These are phyloP conservation scores for Ramaria rubella DNA, from an alignment of 768 basidiomycete genomes.

Conservation along the genomic window DNA sequence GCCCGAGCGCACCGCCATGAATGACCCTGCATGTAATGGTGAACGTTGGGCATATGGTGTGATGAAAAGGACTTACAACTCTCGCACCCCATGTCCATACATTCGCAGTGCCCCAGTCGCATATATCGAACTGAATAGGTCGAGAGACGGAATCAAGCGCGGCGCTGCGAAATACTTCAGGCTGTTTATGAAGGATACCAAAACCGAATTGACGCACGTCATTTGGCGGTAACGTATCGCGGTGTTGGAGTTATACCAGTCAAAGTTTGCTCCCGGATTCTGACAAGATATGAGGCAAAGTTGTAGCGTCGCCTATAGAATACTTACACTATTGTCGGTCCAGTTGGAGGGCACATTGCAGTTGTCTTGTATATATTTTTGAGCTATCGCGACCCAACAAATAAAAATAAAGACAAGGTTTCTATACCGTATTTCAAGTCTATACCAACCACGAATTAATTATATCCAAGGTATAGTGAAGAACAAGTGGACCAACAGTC, in stretches of 20 bases:
- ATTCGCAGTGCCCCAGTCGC: slow-evolving; percentile 45
- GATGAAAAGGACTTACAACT: slow-evolving; percentile 30
- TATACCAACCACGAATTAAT: background rate
- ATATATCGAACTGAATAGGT: slow-evolving; percentile 45
- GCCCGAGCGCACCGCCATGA: slow-evolving; percentile 29
- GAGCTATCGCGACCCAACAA: background rate
- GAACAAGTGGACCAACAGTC: slow-evolving; percentile 29
- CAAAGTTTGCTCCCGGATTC: slow-evolving; percentile 29
- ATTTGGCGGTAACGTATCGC: slow-evolving; percentile 50
- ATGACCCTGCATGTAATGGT: slow-evolving; percentile 33
- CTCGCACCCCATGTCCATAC: slow-evolving; percentile 56
- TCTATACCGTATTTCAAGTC: slow-evolving; percentile 50
- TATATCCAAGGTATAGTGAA: slow-evolving; percentile 7
- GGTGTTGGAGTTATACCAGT: slow-evolving; percentile 55
- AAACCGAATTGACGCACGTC: slow-evolving; percentile 31
- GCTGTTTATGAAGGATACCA: background rate
- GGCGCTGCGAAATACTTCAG: slow-evolving; percentile 24
- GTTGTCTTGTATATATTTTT: slow-evolving; percentile 34
- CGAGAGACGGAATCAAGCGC: slow-evolving; percentile 39
- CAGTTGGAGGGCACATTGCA: slow-evolving; percentile 49
- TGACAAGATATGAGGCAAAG: slow-evolving; percentile 10
- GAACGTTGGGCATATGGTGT: background rate
- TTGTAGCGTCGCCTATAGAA: background rate
- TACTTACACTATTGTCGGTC: slow-evolving; percentile 36
- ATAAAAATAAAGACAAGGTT: background rate